Evolutionary conservation across 352 stramenopile species (phyloP).

Genomic region (Phytophthora rubi): DNA sequence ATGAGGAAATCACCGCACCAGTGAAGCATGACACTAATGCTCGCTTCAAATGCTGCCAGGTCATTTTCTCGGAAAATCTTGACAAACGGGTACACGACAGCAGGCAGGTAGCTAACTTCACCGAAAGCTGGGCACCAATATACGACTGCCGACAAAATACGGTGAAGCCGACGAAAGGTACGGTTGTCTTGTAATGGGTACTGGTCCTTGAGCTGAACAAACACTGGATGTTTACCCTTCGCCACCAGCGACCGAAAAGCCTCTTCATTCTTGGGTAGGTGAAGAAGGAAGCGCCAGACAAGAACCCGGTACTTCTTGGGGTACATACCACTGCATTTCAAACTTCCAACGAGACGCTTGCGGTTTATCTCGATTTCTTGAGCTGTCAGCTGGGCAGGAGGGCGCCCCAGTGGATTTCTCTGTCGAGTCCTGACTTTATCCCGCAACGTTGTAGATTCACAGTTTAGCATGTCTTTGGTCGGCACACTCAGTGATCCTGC

Average conservation of each 20-base stretch:
- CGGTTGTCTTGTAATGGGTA: slow-evolving; percentile 84
- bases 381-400: slow-evolving; percentile 27
- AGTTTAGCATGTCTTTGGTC: slow-evolving; percentile 9
- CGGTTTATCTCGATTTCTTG: slow-evolving; percentile 67
- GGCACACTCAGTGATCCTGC: slow-evolving; percentile 15
- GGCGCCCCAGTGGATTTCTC: slow-evolving; percentile 19
- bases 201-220: slow-evolving; percentile 67
- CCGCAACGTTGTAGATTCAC: slow-evolving; percentile 13
- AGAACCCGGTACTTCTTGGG: slow-evolving; percentile 85
- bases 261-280: slow-evolving; percentile 83
- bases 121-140: slow-evolving; percentile 93
- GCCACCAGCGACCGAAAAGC: slow-evolving; percentile 74
- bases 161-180: slow-evolving; percentile 77
- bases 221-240: slow-evolving; percentile 82
- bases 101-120: slow-evolving; percentile 83
- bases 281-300: slow-evolving; percentile 86
- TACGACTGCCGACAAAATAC: slow-evolving; percentile 85
- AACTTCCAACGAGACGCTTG: slow-evolving; percentile 63
- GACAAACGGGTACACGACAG: slow-evolving; percentile 89
- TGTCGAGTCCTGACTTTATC: slow-evolving; percentile 18
- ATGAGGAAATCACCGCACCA: slow-evolving; percentile 85
- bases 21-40: slow-evolving; percentile 85
- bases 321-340: slow-evolving; percentile 79
- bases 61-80: slow-evolving; percentile 89
- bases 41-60: slow-evolving; percentile 90